Evolutionary conservation across 345 rosid genomes (phyloP), one percentile per base, ranked within the genome.

Genomic region (Draba incana): DNA sequence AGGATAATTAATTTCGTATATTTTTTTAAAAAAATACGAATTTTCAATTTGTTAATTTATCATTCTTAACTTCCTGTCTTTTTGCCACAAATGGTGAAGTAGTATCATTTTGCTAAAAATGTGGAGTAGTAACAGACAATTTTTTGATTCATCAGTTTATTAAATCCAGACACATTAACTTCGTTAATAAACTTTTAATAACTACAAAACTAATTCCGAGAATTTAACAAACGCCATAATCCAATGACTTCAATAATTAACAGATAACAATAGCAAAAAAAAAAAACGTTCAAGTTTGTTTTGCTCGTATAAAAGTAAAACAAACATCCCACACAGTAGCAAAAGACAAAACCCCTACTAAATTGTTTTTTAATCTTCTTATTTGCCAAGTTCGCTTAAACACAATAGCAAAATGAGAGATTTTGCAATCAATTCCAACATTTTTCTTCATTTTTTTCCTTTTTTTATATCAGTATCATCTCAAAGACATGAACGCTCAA

Each of bases 141-240:
- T 20, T 20, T 20, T 20, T 20, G 20, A 20, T 35, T 35, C 9
- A 35, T 35, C 38, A 8, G 38, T 35, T 35, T 35, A 35, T 8
- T 35, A 35, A 1, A 10, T 35, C 8, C 39, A 35, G 39, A 33
- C 12, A 33, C 48, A 12, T 43, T 43, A 60, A 25, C 37, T 11
- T 27, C 10, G 51, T 42, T 60, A 43, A 37, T 43, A 60, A 43
- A 27, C 52, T 14, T 30, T 45, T 7, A 20, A 4, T 14, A 61
- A 45, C 66, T 45, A 59, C 27, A 45, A 45, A 61, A 44, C 66
- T 45, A 45, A 45, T 45, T 42, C 8, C 53, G 49, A 11, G 35
- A 7, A 59, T 45, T 39, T 45, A 45, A 42, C 47, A 41, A 59
- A 41, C 49, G 42, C 11, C 46, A 59, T 59, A 24, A 59, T 15